phyloP scores from a whole-genome alignment of 352 stramenopile genomes.

The Blastocystis sp. region DNA sequence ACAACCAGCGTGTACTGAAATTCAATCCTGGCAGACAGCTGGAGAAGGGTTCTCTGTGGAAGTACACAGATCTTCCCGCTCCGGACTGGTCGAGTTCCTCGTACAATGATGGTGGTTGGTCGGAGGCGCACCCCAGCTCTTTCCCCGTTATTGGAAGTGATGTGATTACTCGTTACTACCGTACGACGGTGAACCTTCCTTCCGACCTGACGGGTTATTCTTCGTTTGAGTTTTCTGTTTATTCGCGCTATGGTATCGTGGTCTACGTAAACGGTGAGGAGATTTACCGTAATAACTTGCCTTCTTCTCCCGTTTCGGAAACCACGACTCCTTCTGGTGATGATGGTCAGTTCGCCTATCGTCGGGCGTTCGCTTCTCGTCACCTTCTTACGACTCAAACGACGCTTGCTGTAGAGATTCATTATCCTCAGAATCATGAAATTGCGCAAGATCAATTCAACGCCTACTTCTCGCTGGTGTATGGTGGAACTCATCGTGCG shows the following conservation, averaged over 20 bases:
- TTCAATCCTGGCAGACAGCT: background rate
- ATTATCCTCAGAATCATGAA: background rate
- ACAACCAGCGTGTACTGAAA: background rate
- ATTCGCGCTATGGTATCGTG: background rate
- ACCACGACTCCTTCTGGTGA: background rate
- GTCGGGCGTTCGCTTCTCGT: background rate
- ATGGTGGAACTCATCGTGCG: background rate
- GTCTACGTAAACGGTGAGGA: slow-evolving; percentile 29
- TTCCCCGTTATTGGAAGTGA: background rate
- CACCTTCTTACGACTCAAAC: background rate
- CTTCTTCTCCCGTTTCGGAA: background rate
- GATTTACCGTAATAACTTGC: slow-evolving; percentile 30
- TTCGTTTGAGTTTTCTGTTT: background rate
- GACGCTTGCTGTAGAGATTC: background rate
- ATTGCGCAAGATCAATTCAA: background rate
- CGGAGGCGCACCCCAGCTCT: background rate
- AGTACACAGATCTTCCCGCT: background rate
- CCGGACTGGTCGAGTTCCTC: background rate
- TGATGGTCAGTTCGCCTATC: background rate
- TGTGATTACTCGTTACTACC: slow-evolving; percentile 20
- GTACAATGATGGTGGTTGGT: background rate
- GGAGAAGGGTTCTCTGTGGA: background rate
- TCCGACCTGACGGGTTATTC: background rate
- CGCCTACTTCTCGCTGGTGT: background rate
- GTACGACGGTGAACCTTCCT: background rate